A percentile compares a stretch with the other conserved stretches of the same genome.
These are phyloP conservation scores for Solanum arcanum DNA, from an alignment of 257 asterid species.

Conservation along the genomic window DNA sequence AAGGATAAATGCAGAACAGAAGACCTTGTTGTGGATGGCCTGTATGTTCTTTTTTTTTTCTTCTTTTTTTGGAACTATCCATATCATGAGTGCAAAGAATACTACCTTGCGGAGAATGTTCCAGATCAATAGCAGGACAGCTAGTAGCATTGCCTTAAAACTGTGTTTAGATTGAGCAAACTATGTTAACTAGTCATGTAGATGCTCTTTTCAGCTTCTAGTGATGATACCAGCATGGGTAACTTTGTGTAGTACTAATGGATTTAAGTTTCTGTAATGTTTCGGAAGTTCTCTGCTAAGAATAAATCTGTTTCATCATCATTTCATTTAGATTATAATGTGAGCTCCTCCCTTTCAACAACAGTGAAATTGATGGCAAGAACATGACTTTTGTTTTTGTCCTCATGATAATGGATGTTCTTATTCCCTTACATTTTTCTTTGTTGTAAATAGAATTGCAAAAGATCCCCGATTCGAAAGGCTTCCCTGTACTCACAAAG, in stretches of 20 bases:
- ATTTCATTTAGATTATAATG: neutral
- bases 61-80: neutral
- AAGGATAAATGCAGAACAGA: neutral
- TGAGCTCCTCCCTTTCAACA: neutral
- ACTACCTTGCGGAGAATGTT: neutral
- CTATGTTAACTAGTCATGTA: neutral
- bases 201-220: neutral
- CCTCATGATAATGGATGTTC: neutral
- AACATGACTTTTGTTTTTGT: neutral
- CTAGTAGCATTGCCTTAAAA: neutral
- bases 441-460: slow-evolving; percentile 52
- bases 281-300: neutral
- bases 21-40: neutral
- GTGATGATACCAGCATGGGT: neutral
- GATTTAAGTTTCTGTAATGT: neutral
- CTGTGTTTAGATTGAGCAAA: neutral
- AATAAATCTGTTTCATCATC: neutral
- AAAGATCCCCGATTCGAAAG: slow-evolving; percentile 97
- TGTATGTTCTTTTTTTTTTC: neutral
- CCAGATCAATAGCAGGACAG: neutral
- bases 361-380: neutral
- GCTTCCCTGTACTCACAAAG: slow-evolving; percentile 93
- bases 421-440: neutral
- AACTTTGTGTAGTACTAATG: neutral
- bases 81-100: neutral